A percentile compares a stretch with the other conserved stretches of the same genome.
Conservation (phyloP, 2,329 filamentous ascomycete species). For the Dendrostoma leiphaemia region DNA sequence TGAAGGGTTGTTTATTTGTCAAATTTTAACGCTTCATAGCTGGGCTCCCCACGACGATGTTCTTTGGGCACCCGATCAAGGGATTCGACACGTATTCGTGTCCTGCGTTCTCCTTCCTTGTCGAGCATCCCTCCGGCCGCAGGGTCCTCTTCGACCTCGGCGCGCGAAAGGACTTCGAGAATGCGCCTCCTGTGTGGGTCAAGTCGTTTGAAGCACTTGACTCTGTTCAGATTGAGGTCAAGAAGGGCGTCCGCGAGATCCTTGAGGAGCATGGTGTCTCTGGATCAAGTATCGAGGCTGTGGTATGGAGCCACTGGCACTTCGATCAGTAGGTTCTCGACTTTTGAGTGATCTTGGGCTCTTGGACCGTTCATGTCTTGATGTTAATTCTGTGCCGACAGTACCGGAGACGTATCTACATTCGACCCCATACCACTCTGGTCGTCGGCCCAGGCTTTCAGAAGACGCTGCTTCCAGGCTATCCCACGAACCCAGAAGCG, state of each 20-base stretch:
- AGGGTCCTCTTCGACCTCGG: conserved; percentile 36
- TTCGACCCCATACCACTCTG: conserved; percentile 25
- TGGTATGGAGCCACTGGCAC: conserved; percentile 30
- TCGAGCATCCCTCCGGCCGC: conserved; percentile 37
- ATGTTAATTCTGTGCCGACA: not conserved
- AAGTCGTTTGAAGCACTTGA: not conserved
- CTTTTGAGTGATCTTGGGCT: too few relatives aligned
- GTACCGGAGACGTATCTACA: conserved; percentile 24
- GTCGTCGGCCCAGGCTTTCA: conserved; percentile 33
- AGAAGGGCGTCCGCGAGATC: conserved; percentile 40
- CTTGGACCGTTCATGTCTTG: too few relatives aligned
- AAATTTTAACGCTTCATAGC: too few relatives aligned
- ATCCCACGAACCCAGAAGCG: conserved; percentile 19
- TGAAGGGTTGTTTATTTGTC: too few relatives aligned
- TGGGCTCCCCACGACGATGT: not conserved
- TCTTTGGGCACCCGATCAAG: conserved; percentile 26
- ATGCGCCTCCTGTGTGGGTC: conserved; percentile 26
- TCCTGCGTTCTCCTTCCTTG: conserved; percentile 45
- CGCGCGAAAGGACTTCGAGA: conserved; percentile 40
- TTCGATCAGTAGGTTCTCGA: conserved; percentile 24
- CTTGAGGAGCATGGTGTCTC: conserved; percentile 33
- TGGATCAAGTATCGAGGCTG: conserved; percentile 19
- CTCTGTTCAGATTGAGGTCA: conserved; percentile 30
- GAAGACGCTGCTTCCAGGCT: conserved; percentile 21
- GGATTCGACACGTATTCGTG: conserved; percentile 33